Percentiles rank a stretch among this genome's conserved stretches.
These are phyloP conservation scores for Sporothrix variecibatus DNA, from an alignment of 2,329 filamentous ascomycete species.

Conservation along the genomic window DNA sequence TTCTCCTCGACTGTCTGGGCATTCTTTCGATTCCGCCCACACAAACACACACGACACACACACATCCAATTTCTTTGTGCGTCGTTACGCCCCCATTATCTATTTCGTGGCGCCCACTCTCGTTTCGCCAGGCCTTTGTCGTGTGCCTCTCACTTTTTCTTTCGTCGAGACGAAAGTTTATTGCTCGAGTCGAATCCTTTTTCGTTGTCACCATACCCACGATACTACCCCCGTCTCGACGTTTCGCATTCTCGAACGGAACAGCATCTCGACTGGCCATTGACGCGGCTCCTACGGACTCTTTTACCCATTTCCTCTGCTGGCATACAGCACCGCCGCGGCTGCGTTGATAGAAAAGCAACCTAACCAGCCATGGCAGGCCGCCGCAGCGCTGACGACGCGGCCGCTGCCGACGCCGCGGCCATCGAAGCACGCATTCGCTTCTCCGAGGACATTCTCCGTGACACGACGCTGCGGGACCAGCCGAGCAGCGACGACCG, in stretches of 20 bases:
- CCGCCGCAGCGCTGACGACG: slow-evolving; percentile 25
- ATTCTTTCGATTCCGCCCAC: neutral
- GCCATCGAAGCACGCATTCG: slow-evolving; percentile 31
- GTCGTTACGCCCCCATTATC: neutral
- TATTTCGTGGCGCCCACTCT: neutral
- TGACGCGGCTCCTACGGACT: neutral
- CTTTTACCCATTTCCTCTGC: neutral
- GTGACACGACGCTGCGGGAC: slow-evolving; percentile 23
- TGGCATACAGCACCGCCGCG: neutral
- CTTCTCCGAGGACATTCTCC: slow-evolving; percentile 34
- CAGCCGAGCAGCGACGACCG: neutral
- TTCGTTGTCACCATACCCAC: neutral
- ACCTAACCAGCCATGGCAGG: slow-evolving; percentile 26
- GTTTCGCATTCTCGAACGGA: neutral
- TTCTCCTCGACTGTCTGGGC: neutral
- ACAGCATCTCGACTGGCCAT: neutral
- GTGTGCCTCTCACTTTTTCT: neutral
- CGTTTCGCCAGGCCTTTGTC: slow-evolving; percentile 9
- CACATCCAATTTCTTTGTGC: neutral
- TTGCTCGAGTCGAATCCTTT: neutral
- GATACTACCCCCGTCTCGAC: neutral
- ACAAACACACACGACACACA: neutral
- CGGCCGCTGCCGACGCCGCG: slow-evolving; percentile 10
- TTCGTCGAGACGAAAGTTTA: neutral
- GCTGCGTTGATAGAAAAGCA: neutral